Conservation (phyloP, 306 rosid species). For the Cicer arietinum region DNA sequence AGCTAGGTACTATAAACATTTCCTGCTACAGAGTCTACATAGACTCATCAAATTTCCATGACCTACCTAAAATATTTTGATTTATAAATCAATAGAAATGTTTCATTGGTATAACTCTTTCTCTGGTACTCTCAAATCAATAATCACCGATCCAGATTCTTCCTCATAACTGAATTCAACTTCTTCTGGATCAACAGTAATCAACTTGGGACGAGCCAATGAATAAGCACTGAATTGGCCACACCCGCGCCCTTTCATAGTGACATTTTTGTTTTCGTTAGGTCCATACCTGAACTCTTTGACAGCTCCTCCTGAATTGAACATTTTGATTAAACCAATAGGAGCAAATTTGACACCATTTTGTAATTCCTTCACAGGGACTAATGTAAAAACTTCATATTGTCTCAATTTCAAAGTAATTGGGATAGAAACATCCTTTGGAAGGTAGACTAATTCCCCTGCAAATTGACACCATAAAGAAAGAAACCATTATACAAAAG, state of each 20-base stretch:
- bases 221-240: constrained; percentile 79
- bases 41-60: too few relatives aligned
- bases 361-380: constrained; percentile 60
- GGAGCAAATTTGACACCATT: constrained; percentile 67
- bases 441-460: constrained; percentile 74
- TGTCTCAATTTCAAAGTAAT: constrained; percentile 62
- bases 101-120: constrained; percentile 72
- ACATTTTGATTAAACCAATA: constrained; percentile 79
- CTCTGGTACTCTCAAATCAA: constrained; percentile 61
- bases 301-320: constrained; percentile 92
- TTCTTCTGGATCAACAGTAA: constrained; percentile 59
- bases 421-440: constrained; percentile 69
- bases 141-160: constrained; percentile 59
- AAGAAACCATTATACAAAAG: constrained; percentile 11
- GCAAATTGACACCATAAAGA: constrained; percentile 38
- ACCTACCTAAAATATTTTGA: neutral
- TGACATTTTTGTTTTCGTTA: constrained; percentile 43
- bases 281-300: constrained; percentile 52
- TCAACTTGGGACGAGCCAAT: constrained; percentile 58
- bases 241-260: constrained; percentile 64
- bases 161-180: constrained; percentile 63
- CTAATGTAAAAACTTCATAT: constrained; percentile 75
- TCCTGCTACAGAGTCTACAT: too few relatives aligned
- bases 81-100: constrained; percentile 49
- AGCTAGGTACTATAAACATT: too few relatives aligned